Base-by-base conservation (phyloP, 148 eudicot genomes). In the Rhododendron molle region DNA sequence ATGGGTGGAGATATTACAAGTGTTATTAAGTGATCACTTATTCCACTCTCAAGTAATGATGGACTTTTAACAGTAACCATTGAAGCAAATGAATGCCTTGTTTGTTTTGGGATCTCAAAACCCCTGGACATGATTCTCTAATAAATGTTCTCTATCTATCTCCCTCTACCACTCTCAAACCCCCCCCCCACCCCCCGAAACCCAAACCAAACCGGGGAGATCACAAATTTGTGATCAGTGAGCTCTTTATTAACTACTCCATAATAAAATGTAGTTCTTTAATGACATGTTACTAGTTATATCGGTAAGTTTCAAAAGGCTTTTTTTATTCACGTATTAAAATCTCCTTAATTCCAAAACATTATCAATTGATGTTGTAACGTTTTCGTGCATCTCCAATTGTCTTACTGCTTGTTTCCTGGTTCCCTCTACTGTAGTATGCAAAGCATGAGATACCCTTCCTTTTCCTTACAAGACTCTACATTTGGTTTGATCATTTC, bases 271-370 rank as follows among this genome's bases (percentile, higher is more conserved):
- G 0, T 7, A n/a, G 81, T n/a, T 73, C 43, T 44, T 83, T 73
- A 82, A 16, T 82, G 44, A 36, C 11, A 40, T 36, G 52, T 38
- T 11, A 56, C 32, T 43, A 82, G 20, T 82, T 43, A 5, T 13
- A 38, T 28, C 11, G 4, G 52, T 21, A 78, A 46, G 84, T 82
- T 82, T 62, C 50, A 82, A 44, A 82, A 18, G 84, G 52, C 13
- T 65, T 65, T 49, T 14, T 56, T 58, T 46, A 60, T 26, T 82
- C 65, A 28, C 36, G 50, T 82, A 65, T 62, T 62, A 23, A 82
- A 82, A 82, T 47, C 74, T 82, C 71, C 84, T 82, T 60, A 65
- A 65, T 82, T 62, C 49, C 76, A 38, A 6, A 10, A 40, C 16
- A 62, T 58, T 62, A 26, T n/a, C 52, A 4, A 15, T 32, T 8